Conservation (phyloP, 805 yeast species). For the Zygosaccharomyces lentus region DNA sequence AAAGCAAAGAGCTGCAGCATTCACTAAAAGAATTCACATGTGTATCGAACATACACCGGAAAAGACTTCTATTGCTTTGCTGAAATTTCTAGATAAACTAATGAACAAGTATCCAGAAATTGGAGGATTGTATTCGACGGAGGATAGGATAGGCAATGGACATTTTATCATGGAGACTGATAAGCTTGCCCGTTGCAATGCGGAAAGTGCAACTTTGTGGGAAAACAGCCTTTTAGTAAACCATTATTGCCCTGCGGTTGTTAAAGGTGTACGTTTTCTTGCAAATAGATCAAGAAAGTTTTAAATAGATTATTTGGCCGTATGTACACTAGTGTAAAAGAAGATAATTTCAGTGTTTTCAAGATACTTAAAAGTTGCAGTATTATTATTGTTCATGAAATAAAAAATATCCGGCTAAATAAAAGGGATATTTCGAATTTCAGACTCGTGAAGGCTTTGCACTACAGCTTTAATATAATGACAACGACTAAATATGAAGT, state of each 20-base stretch:
- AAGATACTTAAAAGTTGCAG: no score
- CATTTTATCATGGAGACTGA: slow-evolving; percentile 59
- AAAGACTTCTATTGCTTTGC: slow-evolving; percentile 71
- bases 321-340: background rate
- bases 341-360: background rate
- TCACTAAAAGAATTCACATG: slow-evolving; percentile 73
- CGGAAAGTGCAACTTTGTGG: slow-evolving; percentile 89
- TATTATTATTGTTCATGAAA: no score
- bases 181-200: slow-evolving; percentile 70
- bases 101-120: slow-evolving; percentile 66
- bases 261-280: slow-evolving; percentile 53
- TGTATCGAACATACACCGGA: slow-evolving; percentile 76
- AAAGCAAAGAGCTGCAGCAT: slow-evolving; percentile 65
- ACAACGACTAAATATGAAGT: slow-evolving; percentile 5
- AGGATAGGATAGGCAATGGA: slow-evolving; percentile 84
- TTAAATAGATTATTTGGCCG: slow-evolving; percentile 10
- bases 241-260: slow-evolving; percentile 81
- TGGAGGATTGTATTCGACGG: slow-evolving; percentile 76
- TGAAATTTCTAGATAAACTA: slow-evolving; percentile 75
- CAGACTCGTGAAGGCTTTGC: no score
- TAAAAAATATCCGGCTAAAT: no score
- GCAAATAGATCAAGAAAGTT: slow-evolving; percentile 34
- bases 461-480: no score
- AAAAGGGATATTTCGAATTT: no score
- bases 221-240: slow-evolving; percentile 72